Evolutionary conservation across 148 eudicot genomes (phyloP), one percentile per base, ranked within the genome.

Genomic region (Pouteria glomerata): DNA sequence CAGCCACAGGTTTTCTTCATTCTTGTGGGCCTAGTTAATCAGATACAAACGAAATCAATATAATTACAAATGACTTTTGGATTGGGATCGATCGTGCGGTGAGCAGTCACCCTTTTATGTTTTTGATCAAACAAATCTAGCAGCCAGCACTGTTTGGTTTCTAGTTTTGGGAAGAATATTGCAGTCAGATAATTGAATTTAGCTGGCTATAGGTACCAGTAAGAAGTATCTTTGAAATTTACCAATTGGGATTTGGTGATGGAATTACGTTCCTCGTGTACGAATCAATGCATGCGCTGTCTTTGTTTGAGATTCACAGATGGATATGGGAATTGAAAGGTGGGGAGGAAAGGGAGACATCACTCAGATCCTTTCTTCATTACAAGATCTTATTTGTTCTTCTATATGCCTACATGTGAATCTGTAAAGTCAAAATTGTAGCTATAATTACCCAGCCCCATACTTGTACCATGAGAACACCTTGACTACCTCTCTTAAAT

Each of bases 331-430:
- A 68, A 6, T 10, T 24, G 24, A n/a, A 44, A 47, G 31, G 55
- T 23, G 58, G 68, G 77, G 67, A 61, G n/a, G n/a, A n/a, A n/a
- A n/a, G n/a, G 73, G 78, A 77, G 71, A 78, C 82, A 81, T 74
- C 74, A 63, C 70, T 41, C 73, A 81, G 73, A 78, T 70, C 59
- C 71, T 33, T 71, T 69, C 77, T 74, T 74, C 44, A 63, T 42
- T 79, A 65, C 42, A 74, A 83, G 89, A 85, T 86, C 72, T 83
- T 68, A 71, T 74, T 45, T 79, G 83, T 77, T 63, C 63, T 57
- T 58, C 52, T 73, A 48, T 68, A 34, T 57, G 79, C 67, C 79
- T 76, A 76, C 84, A 81, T 72, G 35, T 67, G 74, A 71, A 76
- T n/a, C n/a, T n/a, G n/a, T n/a, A n/a, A n/a, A n/a, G n/a, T n/a